Percentiles rank a stretch among this genome's conserved stretches.
Evolutionary conservation across 2,329 filamentous ascomycete species (phyloP).

Genomic region (Didymella keratinophila): DNA sequence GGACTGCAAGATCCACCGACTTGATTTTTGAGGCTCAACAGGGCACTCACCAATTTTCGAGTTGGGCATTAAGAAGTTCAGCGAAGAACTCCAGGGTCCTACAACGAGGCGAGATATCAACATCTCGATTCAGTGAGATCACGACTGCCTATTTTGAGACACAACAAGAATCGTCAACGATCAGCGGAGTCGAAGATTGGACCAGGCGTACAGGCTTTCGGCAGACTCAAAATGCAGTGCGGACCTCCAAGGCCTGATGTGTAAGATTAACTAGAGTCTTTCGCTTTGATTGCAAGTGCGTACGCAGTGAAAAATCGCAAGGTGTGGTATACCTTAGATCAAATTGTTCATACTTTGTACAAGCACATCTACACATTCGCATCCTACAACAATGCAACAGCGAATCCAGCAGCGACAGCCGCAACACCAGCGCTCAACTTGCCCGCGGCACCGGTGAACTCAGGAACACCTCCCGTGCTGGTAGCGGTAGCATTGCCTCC

Average conservation of each 20-base stretch:
- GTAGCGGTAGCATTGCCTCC: conserved; percentile 21
- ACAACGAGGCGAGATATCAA: neutral
- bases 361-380: neutral
- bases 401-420: conserved; percentile 21
- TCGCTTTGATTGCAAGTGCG: too few relatives aligned
- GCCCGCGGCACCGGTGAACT: conserved; percentile 28
- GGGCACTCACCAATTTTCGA: neutral
- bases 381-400: conserved; percentile 22
- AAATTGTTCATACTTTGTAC: neutral
- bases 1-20: neutral
- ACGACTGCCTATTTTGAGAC: neutral
- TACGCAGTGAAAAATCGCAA: too few relatives aligned
- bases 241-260: neutral
- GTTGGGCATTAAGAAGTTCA: neutral
- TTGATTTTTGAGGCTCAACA: neutral
- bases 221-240: neutral
- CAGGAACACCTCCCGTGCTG: conserved; percentile 12
- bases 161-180: neutral
- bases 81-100: neutral
- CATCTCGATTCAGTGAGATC: neutral
- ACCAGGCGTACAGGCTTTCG: neutral
- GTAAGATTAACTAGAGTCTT: too few relatives aligned
- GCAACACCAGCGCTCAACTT: conserved; percentile 18
- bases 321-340: neutral
- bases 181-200: neutral